These are phyloP conservation scores for Parasarocladium wereldwijsianum DNA, from an alignment of 2,329 filamentous ascomycete species.

Conservation along the genomic window DNA sequence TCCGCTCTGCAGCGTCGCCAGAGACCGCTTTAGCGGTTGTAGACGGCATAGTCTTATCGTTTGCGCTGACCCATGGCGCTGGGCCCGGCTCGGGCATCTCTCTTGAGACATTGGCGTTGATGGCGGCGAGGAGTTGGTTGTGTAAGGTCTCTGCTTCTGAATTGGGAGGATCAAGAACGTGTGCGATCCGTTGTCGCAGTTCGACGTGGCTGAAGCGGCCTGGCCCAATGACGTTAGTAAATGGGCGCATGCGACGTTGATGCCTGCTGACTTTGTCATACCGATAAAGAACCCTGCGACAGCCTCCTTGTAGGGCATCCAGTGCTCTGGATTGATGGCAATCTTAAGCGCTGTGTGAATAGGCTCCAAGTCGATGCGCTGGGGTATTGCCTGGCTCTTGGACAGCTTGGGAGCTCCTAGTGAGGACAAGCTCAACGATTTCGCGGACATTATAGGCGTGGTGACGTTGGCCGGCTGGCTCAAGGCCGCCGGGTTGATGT, in stretches of 20 bases:
- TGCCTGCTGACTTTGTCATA: too few species aligned
- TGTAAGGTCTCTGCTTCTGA: slow-evolving; percentile 49
- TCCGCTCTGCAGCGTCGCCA: slow-evolving; percentile 50
- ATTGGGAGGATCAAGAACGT: slow-evolving; percentile 40
- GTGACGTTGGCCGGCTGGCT: slow-evolving; percentile 46
- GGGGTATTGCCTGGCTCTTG: slow-evolving; percentile 49
- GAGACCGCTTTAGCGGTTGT: slow-evolving; percentile 46
- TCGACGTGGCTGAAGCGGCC: slow-evolving; percentile 50
- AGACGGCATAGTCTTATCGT: slow-evolving; percentile 47
- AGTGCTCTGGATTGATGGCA: slow-evolving; percentile 45
- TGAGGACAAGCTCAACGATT: slow-evolving; percentile 39
- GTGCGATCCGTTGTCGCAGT: slow-evolving; percentile 42
- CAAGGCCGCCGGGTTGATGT: slow-evolving; percentile 56
- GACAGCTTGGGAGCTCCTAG: slow-evolving; percentile 33
- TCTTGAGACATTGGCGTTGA: slow-evolving; percentile 54
- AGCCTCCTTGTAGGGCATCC: slow-evolving; percentile 49
- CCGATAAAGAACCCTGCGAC: slow-evolving; percentile 48
- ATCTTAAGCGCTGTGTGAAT: slow-evolving; percentile 47
- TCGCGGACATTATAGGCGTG: slow-evolving; percentile 42
- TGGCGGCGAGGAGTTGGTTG: slow-evolving; percentile 52
- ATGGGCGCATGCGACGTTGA: background rate
- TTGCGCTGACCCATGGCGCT: slow-evolving; percentile 57
- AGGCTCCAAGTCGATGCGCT: slow-evolving; percentile 53
- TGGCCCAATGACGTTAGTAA: slow-evolving; percentile 13
- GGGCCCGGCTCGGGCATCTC: slow-evolving; percentile 54